Percentiles rank a stretch among this genome's conserved stretches.
phyloP scores from a whole-genome alignment of 2,329 filamentous ascomycete species.

The Alternaria arbusti region DNA sequence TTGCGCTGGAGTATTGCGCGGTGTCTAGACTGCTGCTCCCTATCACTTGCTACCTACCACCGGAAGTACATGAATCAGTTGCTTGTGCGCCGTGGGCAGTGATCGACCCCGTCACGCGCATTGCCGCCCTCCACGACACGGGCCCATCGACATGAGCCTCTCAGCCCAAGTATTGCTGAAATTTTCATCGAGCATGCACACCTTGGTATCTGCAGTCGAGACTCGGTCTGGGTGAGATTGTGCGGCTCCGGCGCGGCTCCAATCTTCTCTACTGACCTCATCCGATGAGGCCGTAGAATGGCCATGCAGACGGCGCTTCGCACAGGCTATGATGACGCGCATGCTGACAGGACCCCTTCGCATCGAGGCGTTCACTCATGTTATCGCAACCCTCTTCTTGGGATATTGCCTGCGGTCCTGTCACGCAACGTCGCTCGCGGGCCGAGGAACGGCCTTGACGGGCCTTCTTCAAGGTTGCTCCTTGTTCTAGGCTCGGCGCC shows the following conservation, averaged over 20 bases:
- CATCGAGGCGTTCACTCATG: neutral
- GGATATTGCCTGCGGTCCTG: conserved; percentile 2
- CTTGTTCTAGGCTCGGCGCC: conserved; percentile 1
- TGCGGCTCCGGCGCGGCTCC: neutral
- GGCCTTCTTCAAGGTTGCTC: neutral
- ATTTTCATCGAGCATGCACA: neutral
- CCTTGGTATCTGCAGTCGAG: neutral
- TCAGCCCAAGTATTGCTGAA: neutral
- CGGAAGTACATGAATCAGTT: neutral
- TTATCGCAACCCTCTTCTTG: conserved; percentile 1
- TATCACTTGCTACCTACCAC: neutral
- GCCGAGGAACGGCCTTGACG: conserved; percentile 2
- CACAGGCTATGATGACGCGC: neutral
- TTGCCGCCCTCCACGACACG: neutral
- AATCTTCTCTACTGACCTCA: neutral
- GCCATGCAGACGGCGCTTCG: conserved; percentile 3
- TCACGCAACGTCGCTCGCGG: conserved; percentile 11
- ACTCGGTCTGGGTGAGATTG: neutral
- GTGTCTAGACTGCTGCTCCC: neutral
- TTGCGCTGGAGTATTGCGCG: neutral
- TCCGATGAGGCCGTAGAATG: conserved; percentile 6
- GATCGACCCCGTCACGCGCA: conserved; percentile 1
- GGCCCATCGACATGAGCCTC: neutral
- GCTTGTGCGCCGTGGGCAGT: neutral
- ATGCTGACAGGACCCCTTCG: conserved; percentile 5